phyloP scores from a whole-genome alignment of 1,284 basidiomycete species.

The Pseudomicrostroma phylloplanum region DNA sequence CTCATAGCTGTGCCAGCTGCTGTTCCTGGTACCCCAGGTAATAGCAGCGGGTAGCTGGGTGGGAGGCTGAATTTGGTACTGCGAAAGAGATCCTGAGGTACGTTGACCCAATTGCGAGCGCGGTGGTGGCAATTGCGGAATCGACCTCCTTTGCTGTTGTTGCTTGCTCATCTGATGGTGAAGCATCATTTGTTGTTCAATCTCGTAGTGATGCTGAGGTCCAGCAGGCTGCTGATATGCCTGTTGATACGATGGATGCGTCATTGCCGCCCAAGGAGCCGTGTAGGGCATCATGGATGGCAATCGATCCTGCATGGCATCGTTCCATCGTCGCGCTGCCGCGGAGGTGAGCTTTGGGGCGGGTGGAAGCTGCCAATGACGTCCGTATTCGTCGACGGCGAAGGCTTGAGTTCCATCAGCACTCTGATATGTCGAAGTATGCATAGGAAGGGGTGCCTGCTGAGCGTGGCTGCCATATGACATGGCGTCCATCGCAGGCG shows the following conservation, averaged over 20 bases:
- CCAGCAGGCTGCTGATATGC: constrained; percentile 9
- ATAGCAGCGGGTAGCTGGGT: background rate
- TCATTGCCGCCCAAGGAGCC: constrained; percentile 3
- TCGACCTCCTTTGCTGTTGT: background rate
- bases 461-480: background rate
- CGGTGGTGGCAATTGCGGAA: background rate
- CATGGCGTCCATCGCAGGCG: too few relatives aligned
- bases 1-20: too few relatives aligned
- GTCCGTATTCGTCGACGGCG: background rate
- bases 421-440: background rate
- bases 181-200: constrained; percentile 14
- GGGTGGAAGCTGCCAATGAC: constrained; percentile 12
- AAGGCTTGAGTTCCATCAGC: background rate
- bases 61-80: background rate
- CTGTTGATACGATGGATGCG: background rate
- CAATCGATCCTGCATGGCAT: background rate
- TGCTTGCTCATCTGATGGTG: constrained; percentile 11
- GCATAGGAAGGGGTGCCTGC: background rate
- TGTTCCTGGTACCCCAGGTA: too few relatives aligned
- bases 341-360: constrained; percentile 13
- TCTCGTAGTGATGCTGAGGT: background rate
- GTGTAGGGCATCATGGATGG: background rate
- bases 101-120: background rate
- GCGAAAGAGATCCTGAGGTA: background rate
- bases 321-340: constrained; percentile 10